Evolutionary conservation across 2,329 filamentous ascomycete species (phyloP), one percentile per base, ranked within the genome.

Genomic region (Botrytis cinerea): DNA sequence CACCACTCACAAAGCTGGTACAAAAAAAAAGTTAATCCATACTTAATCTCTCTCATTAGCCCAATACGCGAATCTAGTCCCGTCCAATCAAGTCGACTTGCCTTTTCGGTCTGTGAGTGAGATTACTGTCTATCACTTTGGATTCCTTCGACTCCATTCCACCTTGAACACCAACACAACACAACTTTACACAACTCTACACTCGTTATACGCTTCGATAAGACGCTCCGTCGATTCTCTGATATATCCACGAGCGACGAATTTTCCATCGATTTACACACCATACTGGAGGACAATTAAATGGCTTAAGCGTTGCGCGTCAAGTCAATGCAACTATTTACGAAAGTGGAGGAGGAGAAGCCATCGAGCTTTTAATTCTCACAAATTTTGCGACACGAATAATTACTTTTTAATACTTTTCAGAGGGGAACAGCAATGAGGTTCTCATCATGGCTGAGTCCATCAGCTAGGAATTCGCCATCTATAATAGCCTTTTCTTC

Each of bases 401-500:
- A 66, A 73, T 63, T 72, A 63, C 71, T 32, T 48, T 73, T 69
- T 72, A 73, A 74, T 73, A 73, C 66, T 70, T 67, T 70, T 75
- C 70, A 73, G 62, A 70, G 66, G 51, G 73, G 74, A 74, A 70
- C 74, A 79, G 76, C 78, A 72, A 82, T 82, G 80, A 80, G 76
- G 75, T 43, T 80, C 74, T 75, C 77, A 74, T 80, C 78, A 76
- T 79, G 78, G 77, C 77, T 79, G 77, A 78, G 77, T 75, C 75
- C 73, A 72, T 76, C 76, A 75, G 75, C 75, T 71, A 72, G 75
- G 38, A 73, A 77, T 70, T 76, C 74, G 70, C 79, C 63, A 74
- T 79, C 74, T 79, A 81, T 78, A 76, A 86, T 75, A 76, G 86
- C 73, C 80, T 82, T 69, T 76, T 87, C 74, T 78, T 82, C 78